Evolutionary conservation across 495 filamentous ascomycete genomes (phyloP), one percentile per base, ranked within the genome.

Genomic region (Talaromyces stipitatus): DNA sequence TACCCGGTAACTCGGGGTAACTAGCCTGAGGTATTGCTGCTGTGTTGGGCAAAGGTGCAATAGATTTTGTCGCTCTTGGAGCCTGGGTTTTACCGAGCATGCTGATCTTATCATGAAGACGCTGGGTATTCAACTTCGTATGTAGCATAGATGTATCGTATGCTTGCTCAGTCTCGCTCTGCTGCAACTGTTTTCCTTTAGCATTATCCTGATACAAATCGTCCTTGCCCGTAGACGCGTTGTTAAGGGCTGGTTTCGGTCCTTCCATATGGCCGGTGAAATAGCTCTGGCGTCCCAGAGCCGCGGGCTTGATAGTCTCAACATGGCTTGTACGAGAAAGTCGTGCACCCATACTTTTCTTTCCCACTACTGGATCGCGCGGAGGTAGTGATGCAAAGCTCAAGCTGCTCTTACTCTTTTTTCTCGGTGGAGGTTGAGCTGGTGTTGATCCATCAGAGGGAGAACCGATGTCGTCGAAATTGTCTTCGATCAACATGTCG

Each of bases 331-430:
- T 89, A 59, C 89, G 78, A 32, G 91, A 92, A 22, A 88, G 79
- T 27, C 81, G 78, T 27, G 88, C 87, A 29, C 86, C 82, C 62
- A 92, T 84, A 69, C 90, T 92, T 69, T 90, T 89, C 57, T 86
- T 87, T 11, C 72, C 82, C 18, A 82, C 83, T 38, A 96, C 74
- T 26, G 92, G 94, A 65, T 97, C 92, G 36, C 94, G 84, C 7
- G 92, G 89, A 51, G 94, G 94, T 3, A 98, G 76, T 2, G 94
- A 89, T 11, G 95, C 88, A 70, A 98, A 97, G 51, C 85, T 92
- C 51, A 97, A 78, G 62, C 92, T 97, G 69, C 91, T 96, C 48
- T 55, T 55, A 69, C 91, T 96, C 48, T 55, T 55, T 75, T 96
- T 96, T 30, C 92, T 86, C 51, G 95, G 72, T 3, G 81, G 70